Percentiles rank a stretch among this genome's conserved stretches.
Evolutionary conservation across 306 rosid genomes (phyloP).

Genomic region (Gastrolobium villosum): DNA sequence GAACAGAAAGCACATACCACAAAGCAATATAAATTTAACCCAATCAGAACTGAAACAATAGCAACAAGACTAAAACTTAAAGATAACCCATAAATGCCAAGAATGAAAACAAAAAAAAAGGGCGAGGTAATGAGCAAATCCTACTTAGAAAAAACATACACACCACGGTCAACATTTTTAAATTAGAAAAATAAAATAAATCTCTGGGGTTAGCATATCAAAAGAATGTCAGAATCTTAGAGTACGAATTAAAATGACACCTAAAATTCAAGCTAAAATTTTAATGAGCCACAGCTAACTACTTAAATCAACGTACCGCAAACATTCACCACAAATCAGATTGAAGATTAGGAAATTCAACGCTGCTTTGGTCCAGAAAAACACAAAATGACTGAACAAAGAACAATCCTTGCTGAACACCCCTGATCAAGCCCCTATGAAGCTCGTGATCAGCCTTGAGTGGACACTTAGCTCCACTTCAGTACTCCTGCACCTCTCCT

Average conservation of each 20-base stretch:
- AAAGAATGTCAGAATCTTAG: slow-evolving; percentile 48
- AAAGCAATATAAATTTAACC: no score
- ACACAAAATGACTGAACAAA: slow-evolving; percentile 61
- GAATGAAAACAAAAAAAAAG: no score
- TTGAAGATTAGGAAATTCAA: slow-evolving; percentile 55
- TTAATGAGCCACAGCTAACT: slow-evolving; percentile 46
- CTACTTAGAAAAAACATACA: no score
- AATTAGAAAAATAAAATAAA: neutral
- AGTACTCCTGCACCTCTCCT: slow-evolving; percentile 84
- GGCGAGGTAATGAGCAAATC: no score
- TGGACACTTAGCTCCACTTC: slow-evolving; percentile 91
- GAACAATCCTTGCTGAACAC: slow-evolving; percentile 52
- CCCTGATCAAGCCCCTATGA: no score
- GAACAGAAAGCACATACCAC: no score
- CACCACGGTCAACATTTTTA: neutral
- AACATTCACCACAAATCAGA: slow-evolving; percentile 60
- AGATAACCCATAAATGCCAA: no score
- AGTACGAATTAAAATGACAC: slow-evolving; percentile 49
- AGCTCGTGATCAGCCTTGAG: slow-evolving; percentile 63
- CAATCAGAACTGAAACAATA: no score
- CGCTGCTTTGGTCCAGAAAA: slow-evolving; percentile 63
- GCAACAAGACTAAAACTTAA: no score
- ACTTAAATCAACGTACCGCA: slow-evolving; percentile 56
- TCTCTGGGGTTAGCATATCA: slow-evolving; percentile 38
- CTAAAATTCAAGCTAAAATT: slow-evolving; percentile 50